Percentiles rank a stretch among this genome's conserved stretches.
Evolutionary conservation across 371 early-diverging fungal genomes (phyloP).

Genomic region (Rhizomucor miehei): DNA sequence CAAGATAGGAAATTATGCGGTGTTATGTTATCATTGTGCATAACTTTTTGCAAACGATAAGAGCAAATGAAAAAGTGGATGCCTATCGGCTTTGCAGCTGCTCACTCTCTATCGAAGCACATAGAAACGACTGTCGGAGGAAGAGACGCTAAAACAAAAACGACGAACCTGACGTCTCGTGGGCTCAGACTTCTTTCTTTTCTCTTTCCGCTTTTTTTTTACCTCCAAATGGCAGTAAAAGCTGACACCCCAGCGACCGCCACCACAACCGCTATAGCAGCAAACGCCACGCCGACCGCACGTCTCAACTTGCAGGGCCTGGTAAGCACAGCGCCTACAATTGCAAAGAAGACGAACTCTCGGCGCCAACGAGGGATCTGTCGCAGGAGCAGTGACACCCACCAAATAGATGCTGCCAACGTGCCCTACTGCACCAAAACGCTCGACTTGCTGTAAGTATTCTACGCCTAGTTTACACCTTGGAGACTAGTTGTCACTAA

Average conservation of each 20-base stretch:
- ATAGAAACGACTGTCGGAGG: too few species aligned
- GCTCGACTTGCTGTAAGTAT: slow-evolving; percentile 30
- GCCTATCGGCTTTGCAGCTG: too few species aligned
- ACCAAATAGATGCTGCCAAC: slow-evolving; percentile 1
- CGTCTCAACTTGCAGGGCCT: slow-evolving; percentile 1
- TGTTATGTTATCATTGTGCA: too few species aligned
- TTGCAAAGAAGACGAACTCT: slow-evolving; percentile 3
- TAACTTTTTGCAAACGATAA: too few species aligned
- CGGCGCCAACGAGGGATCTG: slow-evolving; percentile 1
- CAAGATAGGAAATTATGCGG: too few species aligned
- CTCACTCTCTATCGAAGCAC: too few species aligned
- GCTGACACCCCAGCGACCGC: slow-evolving; percentile 1
- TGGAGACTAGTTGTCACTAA: not conserved
- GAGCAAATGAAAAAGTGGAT: too few species aligned
- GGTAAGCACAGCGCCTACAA: slow-evolving; percentile 14
- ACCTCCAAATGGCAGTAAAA: not conserved
- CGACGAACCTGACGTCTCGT: too few species aligned
- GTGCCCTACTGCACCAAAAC: slow-evolving; percentile 25
- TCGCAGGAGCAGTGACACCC: not conserved
- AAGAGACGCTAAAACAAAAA: too few species aligned
- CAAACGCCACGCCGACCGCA: slow-evolving; percentile 1
- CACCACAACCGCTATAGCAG: not conserved
- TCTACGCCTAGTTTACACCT: not conserved
- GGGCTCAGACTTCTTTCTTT: too few species aligned
- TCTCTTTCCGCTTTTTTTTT: not conserved